Base-by-base conservation (phyloP, 2,329 filamentous ascomycete genomes). In the Colletotrichum chrysophilum region DNA sequence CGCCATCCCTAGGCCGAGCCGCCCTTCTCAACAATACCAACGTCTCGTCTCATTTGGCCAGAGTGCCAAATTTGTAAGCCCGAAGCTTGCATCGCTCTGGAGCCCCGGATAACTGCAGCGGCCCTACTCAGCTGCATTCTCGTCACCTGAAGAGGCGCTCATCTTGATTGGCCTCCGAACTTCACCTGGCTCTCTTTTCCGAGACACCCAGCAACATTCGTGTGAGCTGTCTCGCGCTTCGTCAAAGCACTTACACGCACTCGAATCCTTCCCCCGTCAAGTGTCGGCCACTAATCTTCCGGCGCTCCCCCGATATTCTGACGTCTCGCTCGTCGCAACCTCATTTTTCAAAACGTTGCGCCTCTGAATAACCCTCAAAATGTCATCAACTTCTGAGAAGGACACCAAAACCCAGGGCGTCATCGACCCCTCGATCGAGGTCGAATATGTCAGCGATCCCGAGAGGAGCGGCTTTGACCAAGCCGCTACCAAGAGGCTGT, bases 401-500 rank as follows among this genome's bases (percentile, higher is more conserved):
- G 76, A 77, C n/a, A 66, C 73, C 60, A 77, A 77, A 60, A 28
- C 66, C 28, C 64, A 60, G 13, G 71, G 56, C 6, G 62, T 55
- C 36, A 43, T 67, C 66, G 71, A 78, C 28, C 71, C 71, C 14
- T 78, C 76, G 16, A 73, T 78, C 56, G 75, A 78, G 65, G 71
- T 78, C 56, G 76, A 77, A 7, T 77, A 78, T 43, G 67, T 61
- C 10, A 78, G 70, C 61, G 75, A 78, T 48, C 75, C 60, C n/a
- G 76, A 78, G 32, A 69, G 75, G 56, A 70, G 75, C 72, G 77
- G 79, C 56, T 85, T 81, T n/a, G 83, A 85, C 74, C 66, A 65
- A 43, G 79, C 79, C 30, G 83, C 84, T 18, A 91, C 87, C n/a
- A 90, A 86, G 77, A 85, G 83, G 71, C 86, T 92, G 0, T 79